Evolutionary conservation across 2,329 filamentous ascomycete species (phyloP).

Genomic region (Teratosphaeria zuluensis): DNA sequence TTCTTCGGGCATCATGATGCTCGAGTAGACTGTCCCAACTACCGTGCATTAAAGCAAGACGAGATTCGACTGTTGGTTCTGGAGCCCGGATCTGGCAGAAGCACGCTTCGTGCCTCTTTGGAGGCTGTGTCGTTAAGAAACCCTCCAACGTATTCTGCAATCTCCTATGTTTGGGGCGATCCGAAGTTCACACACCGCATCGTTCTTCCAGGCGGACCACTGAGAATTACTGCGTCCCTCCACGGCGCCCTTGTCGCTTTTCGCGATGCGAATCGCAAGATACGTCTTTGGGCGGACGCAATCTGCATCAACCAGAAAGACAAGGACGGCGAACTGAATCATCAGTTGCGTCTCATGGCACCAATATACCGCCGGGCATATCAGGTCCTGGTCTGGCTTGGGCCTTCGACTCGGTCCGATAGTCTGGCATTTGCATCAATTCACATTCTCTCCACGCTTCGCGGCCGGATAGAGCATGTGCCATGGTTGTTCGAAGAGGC

Average conservation of each 20-base stretch:
- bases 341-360: slow-evolving; percentile 24
- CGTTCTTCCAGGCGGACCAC: neutral
- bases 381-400: slow-evolving; percentile 13
- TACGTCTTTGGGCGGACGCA: slow-evolving; percentile 16
- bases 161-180: slow-evolving; percentile 5
- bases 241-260: slow-evolving; percentile 1
- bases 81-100: neutral
- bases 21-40: neutral
- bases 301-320: slow-evolving; percentile 16
- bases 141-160: slow-evolving; percentile 1
- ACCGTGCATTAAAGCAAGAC: neutral
- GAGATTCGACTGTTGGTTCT: neutral
- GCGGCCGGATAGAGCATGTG: neutral
- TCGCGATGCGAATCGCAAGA: neutral
- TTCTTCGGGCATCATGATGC: neutral
- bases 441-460: neutral
- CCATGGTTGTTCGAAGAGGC: neutral
- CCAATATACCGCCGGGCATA: slow-evolving; percentile 24
- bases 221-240: slow-evolving; percentile 2
- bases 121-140: neutral
- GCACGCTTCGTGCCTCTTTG: neutral
- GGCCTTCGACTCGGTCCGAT: neutral
- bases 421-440: neutral
- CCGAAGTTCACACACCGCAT: neutral
- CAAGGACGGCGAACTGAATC: slow-evolving; percentile 6